phyloP scores from a whole-genome alignment of 2,329 filamentous ascomycete species.

The Pseudocercospora vitis region DNA sequence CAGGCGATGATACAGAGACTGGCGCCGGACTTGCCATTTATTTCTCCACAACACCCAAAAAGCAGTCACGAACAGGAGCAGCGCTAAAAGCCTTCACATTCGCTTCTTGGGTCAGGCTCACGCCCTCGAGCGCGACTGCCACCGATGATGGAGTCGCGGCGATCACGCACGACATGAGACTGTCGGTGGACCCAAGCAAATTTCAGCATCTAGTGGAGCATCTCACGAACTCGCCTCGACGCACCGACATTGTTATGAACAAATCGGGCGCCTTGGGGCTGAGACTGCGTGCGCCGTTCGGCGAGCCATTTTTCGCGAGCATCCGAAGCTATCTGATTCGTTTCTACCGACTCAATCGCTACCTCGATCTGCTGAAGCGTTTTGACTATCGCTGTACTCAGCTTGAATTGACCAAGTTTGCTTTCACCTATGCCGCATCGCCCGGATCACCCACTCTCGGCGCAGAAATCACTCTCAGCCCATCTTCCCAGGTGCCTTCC shows the following conservation, averaged over 20 bases:
- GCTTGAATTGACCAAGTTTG: slow-evolving; percentile 62
- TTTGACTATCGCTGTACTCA: slow-evolving; percentile 59
- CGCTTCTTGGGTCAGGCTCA: slow-evolving; percentile 19
- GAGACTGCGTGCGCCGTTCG: slow-evolving; percentile 59
- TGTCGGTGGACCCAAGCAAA: slow-evolving; percentile 38
- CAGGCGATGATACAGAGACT: slow-evolving; percentile 1
- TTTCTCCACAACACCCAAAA: slow-evolving; percentile 7
- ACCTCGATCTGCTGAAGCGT: slow-evolving; percentile 64
- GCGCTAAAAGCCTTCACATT: background rate
- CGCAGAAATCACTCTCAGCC: slow-evolving; percentile 35
- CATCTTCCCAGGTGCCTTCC: slow-evolving; percentile 17
- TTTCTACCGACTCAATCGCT: slow-evolving; percentile 69
- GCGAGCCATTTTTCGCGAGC: slow-evolving; percentile 58
- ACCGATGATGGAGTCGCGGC: slow-evolving; percentile 10
- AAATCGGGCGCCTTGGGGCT: slow-evolving; percentile 63
- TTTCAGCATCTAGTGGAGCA: slow-evolving; percentile 42
- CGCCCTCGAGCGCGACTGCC: slow-evolving; percentile 8
- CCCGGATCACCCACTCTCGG: background rate
- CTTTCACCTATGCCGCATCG: slow-evolving; percentile 61
- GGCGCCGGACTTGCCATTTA: slow-evolving; percentile 11
- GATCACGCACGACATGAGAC: slow-evolving; percentile 43
- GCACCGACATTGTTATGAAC: slow-evolving; percentile 64
- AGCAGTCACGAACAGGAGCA: background rate
- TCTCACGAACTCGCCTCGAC: slow-evolving; percentile 40
- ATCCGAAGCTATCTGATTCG: slow-evolving; percentile 62